These are phyloP conservation scores for Nicotiana obtusifolia DNA, from an alignment of 257 asterid genomes.

Conservation along the genomic window DNA sequence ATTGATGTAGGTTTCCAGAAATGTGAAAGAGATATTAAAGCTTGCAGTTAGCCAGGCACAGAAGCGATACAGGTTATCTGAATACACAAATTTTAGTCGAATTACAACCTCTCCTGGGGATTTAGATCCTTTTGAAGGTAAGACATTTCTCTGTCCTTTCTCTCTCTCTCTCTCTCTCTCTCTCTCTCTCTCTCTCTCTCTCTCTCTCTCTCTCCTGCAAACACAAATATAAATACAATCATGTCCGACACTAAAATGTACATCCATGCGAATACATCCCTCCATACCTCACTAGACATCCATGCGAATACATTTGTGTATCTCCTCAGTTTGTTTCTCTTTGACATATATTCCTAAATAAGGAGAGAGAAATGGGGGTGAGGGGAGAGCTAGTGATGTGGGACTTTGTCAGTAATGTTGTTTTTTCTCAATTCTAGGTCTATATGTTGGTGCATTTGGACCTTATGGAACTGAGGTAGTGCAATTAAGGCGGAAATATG, in stretches of 20 bases:
- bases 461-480: slow-evolving; percentile 95
- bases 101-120: slow-evolving; percentile 56
- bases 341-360: background rate
- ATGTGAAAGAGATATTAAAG: slow-evolving; percentile 79
- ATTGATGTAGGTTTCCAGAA: slow-evolving; percentile 55
- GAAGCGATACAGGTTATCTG: slow-evolving; percentile 62
- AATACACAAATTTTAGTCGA: slow-evolving; percentile 70
- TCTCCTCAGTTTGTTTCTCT: background rate
- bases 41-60: slow-evolving; percentile 80
- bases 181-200: background rate
- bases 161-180: background rate
- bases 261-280: background rate
- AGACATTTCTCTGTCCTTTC: slow-evolving; percentile 7
- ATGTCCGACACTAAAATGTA: background rate
- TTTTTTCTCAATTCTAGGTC: slow-evolving; percentile 42
- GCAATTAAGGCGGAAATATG: slow-evolving; percentile 85
- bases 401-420: background rate
- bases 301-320: background rate
- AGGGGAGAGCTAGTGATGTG: background rate
- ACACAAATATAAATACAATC: background rate
- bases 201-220: background rate
- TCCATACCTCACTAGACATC: background rate
- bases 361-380: background rate
- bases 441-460: slow-evolving; percentile 94
- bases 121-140: slow-evolving; percentile 95